Evolutionary conservation across 805 yeast genomes (phyloP), one percentile per base, ranked within the genome.

Genomic region (Metschnikowia vanudenii): DNA sequence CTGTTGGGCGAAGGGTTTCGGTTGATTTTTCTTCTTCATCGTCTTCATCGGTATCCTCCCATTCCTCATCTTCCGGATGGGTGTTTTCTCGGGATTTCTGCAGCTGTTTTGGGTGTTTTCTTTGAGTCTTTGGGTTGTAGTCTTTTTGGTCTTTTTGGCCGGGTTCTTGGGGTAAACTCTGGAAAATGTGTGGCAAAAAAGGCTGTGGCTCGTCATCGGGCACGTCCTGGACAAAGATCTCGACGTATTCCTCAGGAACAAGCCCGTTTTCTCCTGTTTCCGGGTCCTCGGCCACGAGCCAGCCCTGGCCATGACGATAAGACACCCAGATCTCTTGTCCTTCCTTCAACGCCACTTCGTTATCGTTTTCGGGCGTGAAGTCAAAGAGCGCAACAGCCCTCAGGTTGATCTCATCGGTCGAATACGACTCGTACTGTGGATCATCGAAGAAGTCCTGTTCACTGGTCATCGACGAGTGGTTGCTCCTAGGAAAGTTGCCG

Each of bases 241-340:
- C 85, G 26, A 94, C 97, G 59, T 91, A 94, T 58, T 88, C 97
- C 59, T 91, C 96, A 1, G 99, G 99, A 5, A 94, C 96, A 42
- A 94, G 77, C 1, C 99, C 99, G 11, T 95, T 87, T 52, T 83
- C 85, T 1, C 88, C 89, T 2, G 85, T 76, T 22, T 60, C 73
- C 1, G 88, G 84, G 58, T 89, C 90, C 56, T 80, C 82, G 0
- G 97, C 98, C 42, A 94, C 97, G 3, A 94, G 76, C 99, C 99
- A 94, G 7, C 99, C 99, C 63, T 92, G 97, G 20, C 98, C 98
- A 63, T 92, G 96, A 47, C 95, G 80, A 64, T 91, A 92, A 49
- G 85, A 81, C 26, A 94, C 85, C 79, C 90, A 84, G 2, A 94
- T 80, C 12, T 80, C 64, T 65, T 94, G 97, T 30, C 96, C 96